Evolutionary conservation across 805 yeast species (phyloP), one percentile per base, ranked within the genome.

Genomic region (Barnettozyma wickerhamii): DNA sequence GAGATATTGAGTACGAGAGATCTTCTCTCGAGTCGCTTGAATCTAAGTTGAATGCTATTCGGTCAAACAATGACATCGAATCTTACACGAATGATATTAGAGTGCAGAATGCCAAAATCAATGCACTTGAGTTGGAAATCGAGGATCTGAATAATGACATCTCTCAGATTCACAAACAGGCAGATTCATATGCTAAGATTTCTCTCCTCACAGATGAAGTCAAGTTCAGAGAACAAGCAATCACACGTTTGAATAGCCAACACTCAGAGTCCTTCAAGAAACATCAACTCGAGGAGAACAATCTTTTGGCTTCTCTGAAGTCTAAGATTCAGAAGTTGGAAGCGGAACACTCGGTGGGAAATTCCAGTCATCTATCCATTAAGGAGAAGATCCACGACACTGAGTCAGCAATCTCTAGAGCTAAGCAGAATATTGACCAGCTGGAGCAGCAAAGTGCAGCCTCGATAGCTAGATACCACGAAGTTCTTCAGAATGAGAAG

Each of bases 121-220:
- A 58, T 2, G 31, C 53, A 3, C 18, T 67, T 4, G 80, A 75
- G 47, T 49, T 55, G 15, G 69, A 71, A 18, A 53, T 79, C 10
- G 93, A 86, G 9, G 68, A 66, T 0, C 51, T 79, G 13, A 72
- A 74, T 41, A 68, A 68, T 14, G 71, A 75, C 17, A 65, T 85
- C 12, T 54, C 74, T 5, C 60, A 64, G 13, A 69, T 75, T 4
- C 81, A 75, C 49, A 71, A 72, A 50, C 82, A 77, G 52, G 66
- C 84, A 1, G 89, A 80, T 36, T 51, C 70, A 3, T 65, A 74
- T 45, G 82, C 87, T 1, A 77, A 74, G 46, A 52, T 78, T 4
- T 65, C 71, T 0, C 52, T 79, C 14, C 48, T 74, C 24, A 53
- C 56, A 17, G 78, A 74, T 24, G 68, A 74, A 10, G 49, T 57